These are phyloP conservation scores for Clavispora phyllophila DNA, from an alignment of 805 yeast species.

Conservation along the genomic window DNA sequence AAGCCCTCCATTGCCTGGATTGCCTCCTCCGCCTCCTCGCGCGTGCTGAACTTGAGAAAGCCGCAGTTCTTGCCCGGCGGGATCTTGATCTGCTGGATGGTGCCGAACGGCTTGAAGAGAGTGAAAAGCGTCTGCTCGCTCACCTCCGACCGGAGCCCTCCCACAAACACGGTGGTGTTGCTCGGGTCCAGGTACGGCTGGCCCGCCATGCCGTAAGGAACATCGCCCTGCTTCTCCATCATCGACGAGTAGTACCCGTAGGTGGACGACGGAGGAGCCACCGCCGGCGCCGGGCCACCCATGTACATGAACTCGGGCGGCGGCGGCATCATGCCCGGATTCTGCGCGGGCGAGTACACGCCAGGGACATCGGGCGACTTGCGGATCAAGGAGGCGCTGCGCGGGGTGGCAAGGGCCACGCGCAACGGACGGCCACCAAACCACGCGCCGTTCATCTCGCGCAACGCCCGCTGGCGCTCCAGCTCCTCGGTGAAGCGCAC, in stretches of 20 bases:
- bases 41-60: constrained; percentile 73
- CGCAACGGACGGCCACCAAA: constrained; percentile 72
- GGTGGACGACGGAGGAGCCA: constrained; percentile 8
- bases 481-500: constrained; percentile 68
- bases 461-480: constrained; percentile 63
- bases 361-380: constrained; percentile 3
- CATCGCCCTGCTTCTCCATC: constrained; percentile 1
- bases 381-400: constrained; percentile 29
- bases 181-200: constrained; percentile 40
- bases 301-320: constrained; percentile 14
- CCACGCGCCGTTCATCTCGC: constrained; percentile 77
- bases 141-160: constrained; percentile 65
- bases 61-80: constrained; percentile 86
- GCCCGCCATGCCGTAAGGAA: constrained; percentile 1
- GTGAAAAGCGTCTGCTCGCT: constrained; percentile 56
- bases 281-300: constrained; percentile 6
- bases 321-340: not conserved
- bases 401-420: constrained; percentile 77
- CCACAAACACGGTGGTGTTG: constrained; percentile 75
- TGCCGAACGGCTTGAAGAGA: constrained; percentile 71
- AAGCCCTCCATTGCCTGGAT: constrained; percentile 86
- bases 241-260: constrained; percentile 2
- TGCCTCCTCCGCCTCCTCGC: constrained; percentile 82
- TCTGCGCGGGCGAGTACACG: not conserved
- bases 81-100: constrained; percentile 61